Evolutionary conservation across 2,329 filamentous ascomycete species (phyloP).

Genomic region (Beauveria pseudobassiana): DNA sequence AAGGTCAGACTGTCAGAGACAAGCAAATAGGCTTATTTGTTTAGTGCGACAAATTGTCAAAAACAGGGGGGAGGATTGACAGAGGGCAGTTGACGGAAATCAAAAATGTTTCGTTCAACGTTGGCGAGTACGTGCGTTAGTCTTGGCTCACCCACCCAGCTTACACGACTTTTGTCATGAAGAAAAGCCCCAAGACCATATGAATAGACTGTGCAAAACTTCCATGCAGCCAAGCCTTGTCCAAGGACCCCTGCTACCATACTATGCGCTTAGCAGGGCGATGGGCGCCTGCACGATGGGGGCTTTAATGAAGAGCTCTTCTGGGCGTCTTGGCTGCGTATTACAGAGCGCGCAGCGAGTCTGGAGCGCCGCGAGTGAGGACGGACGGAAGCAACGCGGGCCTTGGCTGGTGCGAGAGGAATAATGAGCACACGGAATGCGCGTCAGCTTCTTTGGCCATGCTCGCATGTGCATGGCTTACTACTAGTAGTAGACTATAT

Average conservation of each 20-base stretch:
- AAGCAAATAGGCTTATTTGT: neutral
- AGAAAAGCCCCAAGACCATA: too few species aligned
- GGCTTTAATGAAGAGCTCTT: neutral
- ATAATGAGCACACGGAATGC: too few species aligned
- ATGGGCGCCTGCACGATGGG: neutral
- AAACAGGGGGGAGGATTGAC: neutral
- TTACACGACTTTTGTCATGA: too few species aligned
- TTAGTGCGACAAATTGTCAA: neutral
- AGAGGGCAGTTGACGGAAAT: neutral
- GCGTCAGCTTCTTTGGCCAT: too few species aligned
- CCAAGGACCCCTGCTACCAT: neutral
- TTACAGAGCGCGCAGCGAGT: neutral
- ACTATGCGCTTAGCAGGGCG: neutral
- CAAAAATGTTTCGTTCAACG: neutral
- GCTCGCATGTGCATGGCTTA: too few species aligned
- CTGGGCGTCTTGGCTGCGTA: neutral
- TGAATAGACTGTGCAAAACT: too few species aligned
- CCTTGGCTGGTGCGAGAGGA: too few species aligned
- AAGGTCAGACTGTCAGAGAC: neutral
- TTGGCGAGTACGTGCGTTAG: neutral
- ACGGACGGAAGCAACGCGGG: too few species aligned
- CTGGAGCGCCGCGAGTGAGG: neutral
- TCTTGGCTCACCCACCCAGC: neutral
- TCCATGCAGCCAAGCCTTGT: conserved; percentile 3
- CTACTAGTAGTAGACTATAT: neutral